These are phyloP conservation scores for Porphyrellus sp. DNA, from an alignment of 1,284 basidiomycete species.

Conservation along the genomic window DNA sequence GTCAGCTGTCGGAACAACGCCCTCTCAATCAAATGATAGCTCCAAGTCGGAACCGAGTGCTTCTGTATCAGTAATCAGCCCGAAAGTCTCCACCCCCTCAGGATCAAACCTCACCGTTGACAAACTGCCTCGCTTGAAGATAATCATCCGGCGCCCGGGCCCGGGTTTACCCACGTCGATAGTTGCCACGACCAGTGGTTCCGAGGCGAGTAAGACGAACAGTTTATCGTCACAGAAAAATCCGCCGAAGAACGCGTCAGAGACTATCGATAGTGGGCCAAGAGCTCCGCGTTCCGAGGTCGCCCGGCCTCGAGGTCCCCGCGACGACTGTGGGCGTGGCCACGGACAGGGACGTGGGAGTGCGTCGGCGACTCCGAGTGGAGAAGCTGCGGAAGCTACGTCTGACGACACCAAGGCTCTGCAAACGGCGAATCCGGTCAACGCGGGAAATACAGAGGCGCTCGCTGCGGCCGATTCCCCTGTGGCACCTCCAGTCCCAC, in stretches of 20 bases:
- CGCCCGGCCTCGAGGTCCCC: background rate
- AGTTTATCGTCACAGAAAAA: background rate
- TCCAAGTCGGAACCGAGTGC: background rate
- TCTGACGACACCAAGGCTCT: background rate
- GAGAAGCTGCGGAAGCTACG: background rate
- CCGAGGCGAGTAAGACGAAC: background rate
- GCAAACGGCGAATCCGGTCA: background rate
- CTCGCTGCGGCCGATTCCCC: background rate
- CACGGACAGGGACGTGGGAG: background rate
- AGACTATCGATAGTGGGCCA: background rate
- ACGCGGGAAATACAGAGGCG: background rate
- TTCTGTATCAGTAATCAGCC: background rate
- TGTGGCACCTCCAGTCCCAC: background rate
- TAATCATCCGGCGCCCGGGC: constrained; percentile 1
- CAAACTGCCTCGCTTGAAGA: background rate
- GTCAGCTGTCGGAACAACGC: background rate
- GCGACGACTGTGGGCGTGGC: background rate
- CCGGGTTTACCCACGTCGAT: background rate
- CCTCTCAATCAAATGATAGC: background rate
- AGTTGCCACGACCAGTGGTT: background rate
- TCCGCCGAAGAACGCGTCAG: background rate
- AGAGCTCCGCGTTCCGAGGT: background rate
- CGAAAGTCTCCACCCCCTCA: background rate
- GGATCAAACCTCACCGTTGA: background rate
- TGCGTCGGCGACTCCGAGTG: background rate